These are phyloP conservation scores for Penicillium sp. DNA, from an alignment of 2,329 filamentous ascomycete genomes.

Conservation along the genomic window DNA sequence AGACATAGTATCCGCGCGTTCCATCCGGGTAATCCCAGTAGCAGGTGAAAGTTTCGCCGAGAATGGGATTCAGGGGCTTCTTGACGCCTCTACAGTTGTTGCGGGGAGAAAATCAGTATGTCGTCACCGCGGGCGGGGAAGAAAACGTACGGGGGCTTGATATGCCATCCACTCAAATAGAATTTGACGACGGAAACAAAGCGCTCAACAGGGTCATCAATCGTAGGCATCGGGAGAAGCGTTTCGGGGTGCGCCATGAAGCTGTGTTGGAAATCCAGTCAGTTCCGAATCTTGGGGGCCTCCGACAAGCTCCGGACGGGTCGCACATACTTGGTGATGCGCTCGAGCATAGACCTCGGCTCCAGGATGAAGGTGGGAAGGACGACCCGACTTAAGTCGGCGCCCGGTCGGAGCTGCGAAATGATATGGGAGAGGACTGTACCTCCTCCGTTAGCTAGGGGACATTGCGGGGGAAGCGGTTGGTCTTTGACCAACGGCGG, in stretches of 20 bases:
- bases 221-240: conserved; percentile 80
- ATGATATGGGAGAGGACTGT: conserved; percentile 95
- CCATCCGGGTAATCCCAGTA: conserved; percentile 91
- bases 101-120: conserved; percentile 5
- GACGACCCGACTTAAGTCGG: conserved; percentile 91
- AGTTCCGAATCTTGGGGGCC: conserved; percentile 1
- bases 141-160: conserved; percentile 83
- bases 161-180: conserved; percentile 98
- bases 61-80: conserved; percentile 94
- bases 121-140: neutral
- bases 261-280: conserved; percentile 53
- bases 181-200: conserved; percentile 98
- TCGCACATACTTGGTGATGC: conserved; percentile 86
- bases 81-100: conserved; percentile 76
- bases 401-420: conserved; percentile 91
- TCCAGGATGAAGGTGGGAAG: conserved; percentile 97
- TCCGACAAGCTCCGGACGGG: neutral
- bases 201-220: conserved; percentile 85
- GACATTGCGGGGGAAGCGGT: neutral
- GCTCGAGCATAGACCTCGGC: conserved; percentile 94
- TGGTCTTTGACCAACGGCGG: neutral
- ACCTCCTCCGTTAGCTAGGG: neutral
- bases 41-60: conserved; percentile 92
- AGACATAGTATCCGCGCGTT: conserved; percentile 90
- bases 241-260: conserved; percentile 99